Base-by-base conservation (phyloP, 2,329 filamentous ascomycete species). In the Colletotrichum sp. region DNA sequence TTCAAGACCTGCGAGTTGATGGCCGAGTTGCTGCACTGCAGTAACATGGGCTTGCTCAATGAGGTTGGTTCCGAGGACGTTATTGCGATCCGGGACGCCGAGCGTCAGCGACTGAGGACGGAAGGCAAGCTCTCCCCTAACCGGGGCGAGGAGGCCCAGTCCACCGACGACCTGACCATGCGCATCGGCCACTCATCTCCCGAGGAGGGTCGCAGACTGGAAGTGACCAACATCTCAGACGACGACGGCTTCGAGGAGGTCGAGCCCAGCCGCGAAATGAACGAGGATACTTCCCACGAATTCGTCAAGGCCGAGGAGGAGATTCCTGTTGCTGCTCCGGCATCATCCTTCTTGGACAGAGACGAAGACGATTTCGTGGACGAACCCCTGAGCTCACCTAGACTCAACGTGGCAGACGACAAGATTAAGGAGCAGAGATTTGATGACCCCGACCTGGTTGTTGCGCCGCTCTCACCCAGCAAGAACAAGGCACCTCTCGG, bases 1-100 rank as follows among this genome's bases (percentile, higher is more conserved):
- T 99, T 99, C 89, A 99, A 99, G 88, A 99, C 97, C 0, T 99
- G 97, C 84, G 97, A 99, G 85, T 89, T 99, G 75, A 99, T 99
- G 97, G 97, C 97, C 1, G 97, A 99, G 85, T 88, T 99, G 60
- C 87, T 99, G 52, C 97, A 99, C 84, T 99, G 97, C 85, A 99
- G 96, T 84, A 99, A 99, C 83, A 99, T 99, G 97, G 96, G 95
- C 8, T 88, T 99, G 43, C 87, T 99, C 78, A 99, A 99, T 82
- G 96, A 99, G 83, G 88, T 92, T 12, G 97, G 96, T 36, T 96
- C 96, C 13, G 96, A 99, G 82, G 93, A 95, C 78, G 92, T 98
- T 78, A 95, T 99, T 75, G 92, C 90, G 76, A 89, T 92, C 57
- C 91, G 97, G 76, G 96, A 99, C 81, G 86, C 89, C 13, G 96